phyloP scores from a whole-genome alignment of 108 stramenopile genomes.

The Seminavis robusta region DNA sequence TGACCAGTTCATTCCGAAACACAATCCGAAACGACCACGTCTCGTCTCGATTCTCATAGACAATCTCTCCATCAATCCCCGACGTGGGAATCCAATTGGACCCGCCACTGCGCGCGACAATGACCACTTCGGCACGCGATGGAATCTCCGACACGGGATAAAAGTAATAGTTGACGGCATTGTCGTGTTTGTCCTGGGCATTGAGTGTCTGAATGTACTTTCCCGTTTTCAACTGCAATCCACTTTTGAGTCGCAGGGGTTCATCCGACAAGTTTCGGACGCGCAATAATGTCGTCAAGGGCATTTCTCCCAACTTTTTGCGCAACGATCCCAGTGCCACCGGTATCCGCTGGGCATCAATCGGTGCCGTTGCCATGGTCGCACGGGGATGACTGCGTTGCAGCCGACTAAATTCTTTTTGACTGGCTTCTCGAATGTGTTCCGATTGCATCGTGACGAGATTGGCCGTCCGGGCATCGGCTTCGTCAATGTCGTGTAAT shows the following conservation, averaged over 20 bases:
- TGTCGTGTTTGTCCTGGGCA: conserved; percentile 2
- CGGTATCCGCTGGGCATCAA: conserved; percentile 28
- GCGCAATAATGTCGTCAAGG: conserved; percentile 26
- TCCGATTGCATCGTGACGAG: conserved; percentile 16
- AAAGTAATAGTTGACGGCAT: conserved; percentile 14
- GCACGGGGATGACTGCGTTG: background rate
- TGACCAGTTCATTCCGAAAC: conserved; percentile 19
- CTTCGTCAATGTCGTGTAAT: conserved; percentile 23
- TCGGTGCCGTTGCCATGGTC: conserved; percentile 11
- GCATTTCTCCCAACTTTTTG: conserved; percentile 25
- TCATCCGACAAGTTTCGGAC: conserved; percentile 23
- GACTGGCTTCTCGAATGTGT: conserved; percentile 1
- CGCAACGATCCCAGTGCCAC: conserved; percentile 20
- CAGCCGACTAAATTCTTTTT: background rate
- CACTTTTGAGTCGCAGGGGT: conserved; percentile 31
- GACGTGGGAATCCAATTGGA: conserved; percentile 27
- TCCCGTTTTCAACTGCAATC: conserved; percentile 20
- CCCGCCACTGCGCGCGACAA: conserved; percentile 22
- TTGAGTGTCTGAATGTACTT: conserved; percentile 24
- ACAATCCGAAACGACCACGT: conserved; percentile 19
- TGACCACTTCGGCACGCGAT: conserved; percentile 24
- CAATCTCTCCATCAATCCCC: conserved; percentile 19
- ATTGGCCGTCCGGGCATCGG: conserved; percentile 19
- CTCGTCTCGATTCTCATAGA: conserved; percentile 16
- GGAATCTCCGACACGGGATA: conserved; percentile 31